phyloP scores from a whole-genome alignment of 768 basidiomycete species.

The Asterophora parasitica region DNA sequence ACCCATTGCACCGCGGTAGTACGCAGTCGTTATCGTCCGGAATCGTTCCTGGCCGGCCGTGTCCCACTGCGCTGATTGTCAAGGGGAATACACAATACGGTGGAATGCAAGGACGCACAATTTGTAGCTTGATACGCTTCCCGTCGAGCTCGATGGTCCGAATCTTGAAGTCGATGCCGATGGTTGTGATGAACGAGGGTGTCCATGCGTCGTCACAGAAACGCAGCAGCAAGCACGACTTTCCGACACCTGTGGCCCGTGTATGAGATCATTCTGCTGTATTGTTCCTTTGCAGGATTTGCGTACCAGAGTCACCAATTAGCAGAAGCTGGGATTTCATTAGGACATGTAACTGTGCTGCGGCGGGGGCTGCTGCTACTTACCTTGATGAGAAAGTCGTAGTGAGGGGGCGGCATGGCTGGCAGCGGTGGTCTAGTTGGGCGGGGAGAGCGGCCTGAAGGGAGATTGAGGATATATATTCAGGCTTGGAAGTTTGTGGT shows the following conservation, averaged over 20 bases:
- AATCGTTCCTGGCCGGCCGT: constrained; percentile 99
- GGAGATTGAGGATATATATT: constrained; percentile 6
- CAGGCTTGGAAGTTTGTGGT: constrained; percentile 5
- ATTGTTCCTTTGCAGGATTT: neutral
- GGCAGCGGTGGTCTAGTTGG: neutral
- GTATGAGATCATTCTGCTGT: constrained; percentile 5
- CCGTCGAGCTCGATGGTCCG: constrained; percentile 97
- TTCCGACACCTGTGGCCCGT: constrained; percentile 73
- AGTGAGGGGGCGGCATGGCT: constrained; percentile 85
- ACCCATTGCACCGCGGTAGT: constrained; percentile 99
- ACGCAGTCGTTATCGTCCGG: constrained; percentile 97
- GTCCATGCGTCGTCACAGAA: constrained; percentile 99
- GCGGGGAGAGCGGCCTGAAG: neutral
- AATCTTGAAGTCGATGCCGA: constrained; percentile 99
- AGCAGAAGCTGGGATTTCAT: constrained; percentile 64
- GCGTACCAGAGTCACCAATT: constrained; percentile 90
- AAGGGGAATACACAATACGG: neutral
- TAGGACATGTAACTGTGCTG: neutral
- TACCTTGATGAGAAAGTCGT: constrained; percentile 96
- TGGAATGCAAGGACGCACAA: constrained; percentile 50
- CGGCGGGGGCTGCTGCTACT: constrained; percentile 11
- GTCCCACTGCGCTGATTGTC: constrained; percentile 70
- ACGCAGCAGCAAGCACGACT: constrained; percentile 91
- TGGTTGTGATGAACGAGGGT: constrained; percentile 98
- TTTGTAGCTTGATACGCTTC: constrained; percentile 98